Percentiles rank a stretch among this genome's conserved stretches.
Conservation (phyloP, 768 basidiomycete species). For the Mycena latifolia region DNA sequence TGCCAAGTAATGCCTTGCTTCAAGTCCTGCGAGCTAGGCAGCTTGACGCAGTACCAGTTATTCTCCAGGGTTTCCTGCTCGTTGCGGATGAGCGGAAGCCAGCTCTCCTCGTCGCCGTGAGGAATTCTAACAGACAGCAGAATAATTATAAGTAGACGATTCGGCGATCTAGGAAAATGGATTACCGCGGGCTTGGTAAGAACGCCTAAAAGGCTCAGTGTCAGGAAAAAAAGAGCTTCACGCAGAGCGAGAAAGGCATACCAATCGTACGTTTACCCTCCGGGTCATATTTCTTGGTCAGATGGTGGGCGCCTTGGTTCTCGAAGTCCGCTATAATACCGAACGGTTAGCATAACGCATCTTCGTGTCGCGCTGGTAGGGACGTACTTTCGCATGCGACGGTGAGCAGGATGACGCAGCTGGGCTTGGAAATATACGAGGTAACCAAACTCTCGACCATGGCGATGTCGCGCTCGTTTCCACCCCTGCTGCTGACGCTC, state of each 20-base stretch:
- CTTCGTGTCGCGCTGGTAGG: not conserved
- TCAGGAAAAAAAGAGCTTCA: not conserved
- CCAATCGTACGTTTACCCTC: constrained; percentile 79
- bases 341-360: not conserved
- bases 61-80: constrained; percentile 64
- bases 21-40: constrained; percentile 64
- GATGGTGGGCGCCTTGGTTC: constrained; percentile 80
- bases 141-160: too few relatives aligned
- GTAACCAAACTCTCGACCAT: constrained; percentile 71
- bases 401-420: constrained; percentile 71
- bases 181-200: constrained; percentile 73
- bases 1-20: constrained; percentile 67
- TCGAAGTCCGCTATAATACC: constrained; percentile 75
- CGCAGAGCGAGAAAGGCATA: constrained; percentile 41
- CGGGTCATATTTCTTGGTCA: constrained; percentile 72
- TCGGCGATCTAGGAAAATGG: too few relatives aligned
- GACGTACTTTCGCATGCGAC: constrained; percentile 74
- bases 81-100: constrained; percentile 70
- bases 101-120: constrained; percentile 62
- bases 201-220: constrained; percentile 58
- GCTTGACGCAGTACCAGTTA: constrained; percentile 73
- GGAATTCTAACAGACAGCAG: constrained; percentile 51
- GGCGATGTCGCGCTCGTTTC: constrained; percentile 68
- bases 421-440: constrained; percentile 70
- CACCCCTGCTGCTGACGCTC: constrained; percentile 57